These are phyloP conservation scores for Tuber magnatum DNA, from an alignment of 495 filamentous ascomycete species.

Conservation along the genomic window DNA sequence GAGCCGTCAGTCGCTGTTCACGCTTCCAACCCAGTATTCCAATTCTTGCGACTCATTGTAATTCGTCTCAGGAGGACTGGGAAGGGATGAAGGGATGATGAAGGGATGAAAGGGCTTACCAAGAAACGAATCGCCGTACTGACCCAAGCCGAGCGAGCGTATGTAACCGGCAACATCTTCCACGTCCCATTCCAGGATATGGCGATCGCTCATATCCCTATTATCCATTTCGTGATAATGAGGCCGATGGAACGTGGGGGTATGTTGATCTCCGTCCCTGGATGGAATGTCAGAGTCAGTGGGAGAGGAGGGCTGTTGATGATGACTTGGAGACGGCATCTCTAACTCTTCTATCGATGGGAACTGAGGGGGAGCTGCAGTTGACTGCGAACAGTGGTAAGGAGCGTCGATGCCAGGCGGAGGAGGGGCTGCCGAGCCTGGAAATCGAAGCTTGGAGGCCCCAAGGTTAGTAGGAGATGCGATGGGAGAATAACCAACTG, in stretches of 20 bases:
- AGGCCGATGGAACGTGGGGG: slow-evolving; percentile 27
- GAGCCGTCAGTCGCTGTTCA: slow-evolving; percentile 17
- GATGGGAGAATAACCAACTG: slow-evolving; percentile 32
- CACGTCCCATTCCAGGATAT: slow-evolving; percentile 76
- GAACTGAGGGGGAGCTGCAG: slow-evolving; percentile 19
- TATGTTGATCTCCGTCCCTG: slow-evolving; percentile 31
- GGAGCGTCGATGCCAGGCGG: slow-evolving; percentile 22
- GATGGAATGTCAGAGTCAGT: slow-evolving; percentile 32
- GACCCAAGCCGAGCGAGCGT: slow-evolving; percentile 65
- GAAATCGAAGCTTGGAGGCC: slow-evolving; percentile 16
- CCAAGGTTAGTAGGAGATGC: slow-evolving; percentile 20
- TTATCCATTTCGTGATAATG: slow-evolving; percentile 2
- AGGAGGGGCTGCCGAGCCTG: slow-evolving; percentile 26
- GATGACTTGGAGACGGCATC: slow-evolving; percentile 33
- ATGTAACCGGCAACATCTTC: slow-evolving; percentile 87
- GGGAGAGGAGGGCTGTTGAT: slow-evolving; percentile 26
- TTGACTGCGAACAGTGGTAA: slow-evolving; percentile 2
- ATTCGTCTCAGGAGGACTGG: slow-evolving; percentile 26
- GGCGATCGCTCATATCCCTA: slow-evolving; percentile 32
- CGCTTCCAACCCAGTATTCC: slow-evolving; percentile 9
- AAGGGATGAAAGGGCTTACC: slow-evolving; percentile 35
- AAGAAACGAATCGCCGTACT: slow-evolving; percentile 74
- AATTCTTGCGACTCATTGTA: slow-evolving; percentile 20
- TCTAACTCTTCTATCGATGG: slow-evolving; percentile 25
- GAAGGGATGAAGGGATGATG: slow-evolving; percentile 24